phyloP scores from a whole-genome alignment of 2,329 filamentous ascomycete genomes.

The Chaetomiaceae sp. region DNA sequence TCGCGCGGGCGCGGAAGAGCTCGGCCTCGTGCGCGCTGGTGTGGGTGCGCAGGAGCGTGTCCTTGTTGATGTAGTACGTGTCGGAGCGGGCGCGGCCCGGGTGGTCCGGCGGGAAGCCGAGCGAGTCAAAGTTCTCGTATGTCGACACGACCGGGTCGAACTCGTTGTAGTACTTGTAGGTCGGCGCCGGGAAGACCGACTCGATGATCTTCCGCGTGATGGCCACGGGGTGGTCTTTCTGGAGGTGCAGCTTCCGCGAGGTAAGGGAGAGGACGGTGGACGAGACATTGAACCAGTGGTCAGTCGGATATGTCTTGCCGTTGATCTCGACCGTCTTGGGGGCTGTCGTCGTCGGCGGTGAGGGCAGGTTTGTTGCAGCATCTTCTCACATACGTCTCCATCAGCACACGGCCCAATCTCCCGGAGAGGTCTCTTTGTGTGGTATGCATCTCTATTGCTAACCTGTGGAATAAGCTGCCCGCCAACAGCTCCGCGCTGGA shows the following conservation, averaged over 20 bases:
- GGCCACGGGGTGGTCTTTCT: constrained; percentile 80
- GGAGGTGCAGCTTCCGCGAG: constrained; percentile 77
- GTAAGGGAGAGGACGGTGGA: constrained; percentile 69
- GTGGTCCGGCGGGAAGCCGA: constrained; percentile 85
- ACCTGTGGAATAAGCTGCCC: constrained; percentile 25
- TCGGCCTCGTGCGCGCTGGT: constrained; percentile 91
- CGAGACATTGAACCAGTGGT: constrained; percentile 83
- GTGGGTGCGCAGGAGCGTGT: constrained; percentile 83
- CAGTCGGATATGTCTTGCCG: constrained; percentile 59
- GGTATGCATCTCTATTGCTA: constrained; percentile 10
- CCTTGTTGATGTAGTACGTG: constrained; percentile 89
- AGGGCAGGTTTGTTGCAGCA: constrained; percentile 5
- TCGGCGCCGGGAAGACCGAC: constrained; percentile 70
- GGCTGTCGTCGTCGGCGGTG: constrained; percentile 12
- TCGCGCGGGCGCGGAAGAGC: constrained; percentile 66
- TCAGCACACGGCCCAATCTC: constrained; percentile 3
- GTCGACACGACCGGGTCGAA: constrained; percentile 81
- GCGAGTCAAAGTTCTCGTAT: constrained; percentile 90
- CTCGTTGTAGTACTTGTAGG: constrained; percentile 71
- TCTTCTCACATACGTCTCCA: constrained; percentile 5
- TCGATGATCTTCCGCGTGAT: constrained; percentile 93
- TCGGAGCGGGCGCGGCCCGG: constrained; percentile 82
- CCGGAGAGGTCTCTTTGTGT: not conserved
- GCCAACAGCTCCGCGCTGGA: constrained; percentile 10
- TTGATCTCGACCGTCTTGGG: constrained; percentile 49